phyloP scores from a whole-genome alignment of 2,329 filamentous ascomycete genomes.

The Didymella pinodella region DNA sequence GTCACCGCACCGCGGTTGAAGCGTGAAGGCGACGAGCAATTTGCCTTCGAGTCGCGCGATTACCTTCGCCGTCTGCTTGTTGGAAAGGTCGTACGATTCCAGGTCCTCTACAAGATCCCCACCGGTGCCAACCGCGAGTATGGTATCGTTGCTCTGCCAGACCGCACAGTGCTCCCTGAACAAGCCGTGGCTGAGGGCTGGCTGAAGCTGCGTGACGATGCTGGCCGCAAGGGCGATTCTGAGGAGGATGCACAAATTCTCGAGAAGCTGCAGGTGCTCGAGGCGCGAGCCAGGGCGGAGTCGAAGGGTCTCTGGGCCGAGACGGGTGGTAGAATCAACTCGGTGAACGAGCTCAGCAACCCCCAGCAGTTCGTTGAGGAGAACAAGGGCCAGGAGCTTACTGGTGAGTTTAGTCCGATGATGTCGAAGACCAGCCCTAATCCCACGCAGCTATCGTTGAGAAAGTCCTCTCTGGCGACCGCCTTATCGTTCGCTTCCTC shows the following conservation, averaged over 20 bases:
- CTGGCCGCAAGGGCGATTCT: slow-evolving; percentile 86
- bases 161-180: slow-evolving; percentile 76
- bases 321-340: slow-evolving; percentile 72
- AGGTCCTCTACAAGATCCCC: slow-evolving; percentile 85
- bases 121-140: slow-evolving; percentile 82
- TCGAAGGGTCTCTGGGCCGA: slow-evolving; percentile 82
- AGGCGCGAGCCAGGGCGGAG: slow-evolving; percentile 79
- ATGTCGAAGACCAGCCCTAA: slow-evolving; percentile 25
- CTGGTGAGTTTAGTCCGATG: slow-evolving; percentile 59
- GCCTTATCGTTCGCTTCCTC: slow-evolving; percentile 82
- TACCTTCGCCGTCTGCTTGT: slow-evolving; percentile 84
- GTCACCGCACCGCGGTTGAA: slow-evolving; percentile 86
- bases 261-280: slow-evolving; percentile 78
- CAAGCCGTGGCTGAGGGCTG: slow-evolving; percentile 86
- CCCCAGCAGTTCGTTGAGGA: slow-evolving; percentile 77
- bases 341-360: slow-evolving; percentile 81
- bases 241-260: slow-evolving; percentile 75
- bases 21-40: slow-evolving; percentile 90
- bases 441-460: slow-evolving; percentile 71
- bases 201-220: slow-evolving; percentile 93
- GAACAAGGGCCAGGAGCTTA: slow-evolving; percentile 84
- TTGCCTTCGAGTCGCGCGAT: slow-evolving; percentile 93
- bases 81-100: slow-evolving; percentile 86
- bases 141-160: slow-evolving; percentile 77
- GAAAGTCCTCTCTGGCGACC: slow-evolving; percentile 88